These are phyloP conservation scores for Prunus mume DNA, from an alignment of 306 rosid species.

Conservation along the genomic window DNA sequence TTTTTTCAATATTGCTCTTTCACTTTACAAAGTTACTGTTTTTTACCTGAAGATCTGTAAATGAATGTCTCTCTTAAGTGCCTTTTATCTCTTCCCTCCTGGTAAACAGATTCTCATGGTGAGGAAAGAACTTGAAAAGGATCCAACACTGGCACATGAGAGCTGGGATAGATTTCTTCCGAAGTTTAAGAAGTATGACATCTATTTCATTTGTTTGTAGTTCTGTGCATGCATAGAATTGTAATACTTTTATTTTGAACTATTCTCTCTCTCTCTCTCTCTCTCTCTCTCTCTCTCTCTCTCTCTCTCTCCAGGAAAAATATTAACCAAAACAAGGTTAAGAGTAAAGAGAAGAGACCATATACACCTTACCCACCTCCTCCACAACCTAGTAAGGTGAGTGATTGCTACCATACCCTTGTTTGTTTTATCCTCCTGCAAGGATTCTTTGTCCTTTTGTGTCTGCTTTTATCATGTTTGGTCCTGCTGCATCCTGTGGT, in stretches of 20 bases:
- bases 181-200: constrained; percentile 73
- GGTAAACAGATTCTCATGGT: constrained; percentile 70
- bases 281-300: not conserved
- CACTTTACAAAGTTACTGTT: not conserved
- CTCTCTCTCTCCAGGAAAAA: constrained; percentile 62
- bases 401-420: constrained; percentile 13
- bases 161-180: constrained; percentile 98
- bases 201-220: not conserved
- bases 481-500: too few relatives aligned
- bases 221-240: not conserved
- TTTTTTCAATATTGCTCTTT: not conserved
- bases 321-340: constrained; percentile 69
- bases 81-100: not conserved
- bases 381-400: constrained; percentile 87
- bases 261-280: not conserved
- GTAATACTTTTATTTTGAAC: not conserved
- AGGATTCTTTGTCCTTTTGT: not conserved
- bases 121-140: constrained; percentile 89
- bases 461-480: too few relatives aligned
- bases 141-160: constrained; percentile 82
- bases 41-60: not conserved
- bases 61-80: not conserved
- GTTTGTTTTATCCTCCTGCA: constrained; percentile 8
- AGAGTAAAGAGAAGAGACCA: constrained; percentile 65
- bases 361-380: constrained; percentile 94